These are phyloP conservation scores for Trypanosomatidae sp. DNA, from an alignment of 208 protist genomes.

Conservation along the genomic window DNA sequence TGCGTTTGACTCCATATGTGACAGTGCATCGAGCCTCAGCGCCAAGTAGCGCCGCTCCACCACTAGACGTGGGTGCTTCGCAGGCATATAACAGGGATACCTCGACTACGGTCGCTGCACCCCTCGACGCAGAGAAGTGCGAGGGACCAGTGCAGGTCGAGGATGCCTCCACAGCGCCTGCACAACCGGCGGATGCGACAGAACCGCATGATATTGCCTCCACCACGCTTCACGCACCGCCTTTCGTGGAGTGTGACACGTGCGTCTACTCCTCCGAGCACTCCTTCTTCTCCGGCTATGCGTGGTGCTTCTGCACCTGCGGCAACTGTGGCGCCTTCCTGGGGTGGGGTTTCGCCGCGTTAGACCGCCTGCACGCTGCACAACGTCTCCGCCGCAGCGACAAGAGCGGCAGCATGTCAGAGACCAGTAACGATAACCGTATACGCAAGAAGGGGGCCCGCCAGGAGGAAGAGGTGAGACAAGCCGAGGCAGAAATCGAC, in stretches of 20 bases:
- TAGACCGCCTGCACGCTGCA: slow-evolving; percentile 18
- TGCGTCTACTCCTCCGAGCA: slow-evolving; percentile 61
- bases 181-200: background rate
- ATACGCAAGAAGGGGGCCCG: background rate
- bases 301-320: slow-evolving; percentile 67
- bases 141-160: background rate
- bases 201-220: background rate
- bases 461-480: background rate
- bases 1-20: slow-evolving; percentile 42
- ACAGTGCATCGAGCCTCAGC: slow-evolving; percentile 2
- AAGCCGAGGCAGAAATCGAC: background rate
- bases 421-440: background rate
- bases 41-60: background rate
- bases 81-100: background rate
- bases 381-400: background rate
- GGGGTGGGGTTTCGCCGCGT: slow-evolving; percentile 71
- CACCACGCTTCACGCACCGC: background rate
- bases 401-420: background rate
- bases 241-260: slow-evolving; percentile 26
- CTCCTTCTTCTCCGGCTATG: slow-evolving; percentile 79
- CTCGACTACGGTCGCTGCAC: background rate
- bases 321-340: slow-evolving; percentile 63
- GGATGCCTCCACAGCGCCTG: background rate
- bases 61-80: background rate
- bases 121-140: background rate